Percentiles rank a stretch among this genome's conserved stretches.
Conservation (phyloP, 768 basidiomycete genomes). For the Cystoderma amianthinum region DNA sequence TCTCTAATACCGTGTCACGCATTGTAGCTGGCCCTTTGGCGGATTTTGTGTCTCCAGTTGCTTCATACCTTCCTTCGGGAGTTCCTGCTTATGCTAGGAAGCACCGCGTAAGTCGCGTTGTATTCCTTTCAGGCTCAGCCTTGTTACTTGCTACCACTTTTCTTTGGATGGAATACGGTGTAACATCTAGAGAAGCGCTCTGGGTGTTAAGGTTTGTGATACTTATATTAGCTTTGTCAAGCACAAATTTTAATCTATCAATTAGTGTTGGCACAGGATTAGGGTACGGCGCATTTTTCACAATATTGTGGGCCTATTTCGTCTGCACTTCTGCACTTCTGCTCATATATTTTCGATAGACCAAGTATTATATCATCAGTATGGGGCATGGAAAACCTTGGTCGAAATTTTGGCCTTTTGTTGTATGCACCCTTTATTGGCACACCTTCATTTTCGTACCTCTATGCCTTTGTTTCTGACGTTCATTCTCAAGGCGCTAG, state of each 20-base stretch:
- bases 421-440: slow-evolving; percentile 74
- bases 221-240: background rate
- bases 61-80: slow-evolving; percentile 32
- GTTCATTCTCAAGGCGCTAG: slow-evolving; percentile 33
- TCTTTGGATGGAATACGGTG: slow-evolving; percentile 44
- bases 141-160: slow-evolving; percentile 44
- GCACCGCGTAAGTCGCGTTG: slow-evolving; percentile 53
- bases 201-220: slow-evolving; percentile 62
- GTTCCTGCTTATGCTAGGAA: slow-evolving; percentile 31
- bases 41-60: slow-evolving; percentile 63
- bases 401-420: slow-evolving; percentile 71
- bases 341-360: slow-evolving; percentile 25
- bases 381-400: slow-evolving; percentile 67
- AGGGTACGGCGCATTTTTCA: slow-evolving; percentile 67
- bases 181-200: slow-evolving; percentile 42
- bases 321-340: too few species aligned
- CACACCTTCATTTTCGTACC: slow-evolving; percentile 69
- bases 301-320: slow-evolving; percentile 50
- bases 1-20: slow-evolving; percentile 67
- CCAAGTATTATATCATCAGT: slow-evolving; percentile 66
- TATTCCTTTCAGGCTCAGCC: slow-evolving; percentile 48
- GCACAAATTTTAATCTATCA: background rate
- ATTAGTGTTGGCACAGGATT: slow-evolving; percentile 57
- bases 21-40: slow-evolving; percentile 63
- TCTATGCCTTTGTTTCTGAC: slow-evolving; percentile 67